These are phyloP conservation scores for Quercus tomentella DNA, from an alignment of 331 rosid genomes.

Conservation along the genomic window DNA sequence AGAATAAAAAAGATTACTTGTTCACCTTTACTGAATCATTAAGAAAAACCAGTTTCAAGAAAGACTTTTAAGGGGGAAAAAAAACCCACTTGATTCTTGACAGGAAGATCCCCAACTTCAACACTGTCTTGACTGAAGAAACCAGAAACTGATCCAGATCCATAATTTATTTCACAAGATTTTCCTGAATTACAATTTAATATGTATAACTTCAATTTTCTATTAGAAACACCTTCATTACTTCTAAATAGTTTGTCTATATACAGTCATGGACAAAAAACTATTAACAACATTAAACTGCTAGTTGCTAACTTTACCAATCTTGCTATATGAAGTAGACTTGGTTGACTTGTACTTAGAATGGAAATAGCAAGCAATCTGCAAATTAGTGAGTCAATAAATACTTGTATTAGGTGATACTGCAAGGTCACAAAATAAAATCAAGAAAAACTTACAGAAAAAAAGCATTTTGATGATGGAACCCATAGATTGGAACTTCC, in stretches of 20 bases:
- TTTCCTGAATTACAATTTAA: conserved; percentile 52
- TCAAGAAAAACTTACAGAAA: conserved; percentile 61
- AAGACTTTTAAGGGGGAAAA: background rate
- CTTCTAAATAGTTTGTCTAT: background rate
- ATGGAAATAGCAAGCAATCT: conserved; percentile 83
- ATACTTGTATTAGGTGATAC: background rate
- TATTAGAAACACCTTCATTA: background rate
- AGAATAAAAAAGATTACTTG: background rate
- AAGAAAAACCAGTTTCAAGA: conserved; percentile 2
- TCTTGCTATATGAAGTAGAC: conserved; percentile 56
- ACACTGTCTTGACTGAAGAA: conserved; percentile 79
- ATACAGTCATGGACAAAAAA: conserved; percentile 5
- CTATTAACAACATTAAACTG: background rate
- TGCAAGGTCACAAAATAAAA: conserved; percentile 7
- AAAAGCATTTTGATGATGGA: conserved; percentile 82
- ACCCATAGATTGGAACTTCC: conserved; percentile 98
- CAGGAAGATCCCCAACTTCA: conserved; percentile 57
- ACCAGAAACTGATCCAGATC: conserved; percentile 80
- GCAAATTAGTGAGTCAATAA: conserved; percentile 18
- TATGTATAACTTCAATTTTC: background rate
- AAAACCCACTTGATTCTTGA: conserved; percentile 60
- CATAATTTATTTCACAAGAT: conserved; percentile 60
- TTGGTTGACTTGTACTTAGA: conserved; percentile 58
- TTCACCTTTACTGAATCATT: conserved; percentile 8
- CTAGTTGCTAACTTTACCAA: conserved; percentile 36